Evolutionary conservation across 345 rosid species (phyloP).

Genomic region (Microcos paniculata): DNA sequence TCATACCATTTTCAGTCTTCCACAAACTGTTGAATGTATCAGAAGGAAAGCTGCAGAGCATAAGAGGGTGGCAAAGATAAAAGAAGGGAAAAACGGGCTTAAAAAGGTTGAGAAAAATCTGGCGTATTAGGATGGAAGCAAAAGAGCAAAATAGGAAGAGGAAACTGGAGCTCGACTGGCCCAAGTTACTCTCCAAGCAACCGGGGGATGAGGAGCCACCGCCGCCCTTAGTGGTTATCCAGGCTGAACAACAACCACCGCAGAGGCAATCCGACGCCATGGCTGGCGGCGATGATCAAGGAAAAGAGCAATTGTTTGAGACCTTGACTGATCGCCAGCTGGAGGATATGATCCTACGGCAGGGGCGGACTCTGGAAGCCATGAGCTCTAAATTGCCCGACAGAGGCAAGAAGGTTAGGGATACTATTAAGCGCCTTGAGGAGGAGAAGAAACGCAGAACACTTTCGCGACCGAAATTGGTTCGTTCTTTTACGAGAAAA

Average conservation of each 20-base stretch:
- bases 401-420: conserved; percentile 48
- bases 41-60: too few species aligned
- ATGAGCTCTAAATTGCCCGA: conserved; percentile 32
- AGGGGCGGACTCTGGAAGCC: background rate
- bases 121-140: conserved; percentile 10
- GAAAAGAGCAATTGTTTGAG: conserved; percentile 8
- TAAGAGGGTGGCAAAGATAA: too few species aligned
- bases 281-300: conserved; percentile 25
- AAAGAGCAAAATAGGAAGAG: conserved; percentile 29
- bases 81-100: too few species aligned
- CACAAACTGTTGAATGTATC: too few species aligned
- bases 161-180: conserved; percentile 43
- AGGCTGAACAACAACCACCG: background rate
- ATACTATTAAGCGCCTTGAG: conserved; percentile 29
- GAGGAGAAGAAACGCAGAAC: conserved; percentile 52
- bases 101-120: background rate
- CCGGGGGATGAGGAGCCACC: conserved; percentile 30
- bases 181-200: conserved; percentile 13
- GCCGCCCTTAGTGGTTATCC: conserved; percentile 28
- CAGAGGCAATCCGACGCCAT: conserved; percentile 1
- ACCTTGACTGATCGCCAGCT: conserved; percentile 37
- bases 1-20: too few species aligned
- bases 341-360: conserved; percentile 32
- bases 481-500: conserved; percentile 13
- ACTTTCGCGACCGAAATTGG: conserved; percentile 30